Percentiles rank a stretch among this genome's conserved stretches.
phyloP scores from a whole-genome alignment of 805 yeast species.

The Sugiyamaella smithiae region DNA sequence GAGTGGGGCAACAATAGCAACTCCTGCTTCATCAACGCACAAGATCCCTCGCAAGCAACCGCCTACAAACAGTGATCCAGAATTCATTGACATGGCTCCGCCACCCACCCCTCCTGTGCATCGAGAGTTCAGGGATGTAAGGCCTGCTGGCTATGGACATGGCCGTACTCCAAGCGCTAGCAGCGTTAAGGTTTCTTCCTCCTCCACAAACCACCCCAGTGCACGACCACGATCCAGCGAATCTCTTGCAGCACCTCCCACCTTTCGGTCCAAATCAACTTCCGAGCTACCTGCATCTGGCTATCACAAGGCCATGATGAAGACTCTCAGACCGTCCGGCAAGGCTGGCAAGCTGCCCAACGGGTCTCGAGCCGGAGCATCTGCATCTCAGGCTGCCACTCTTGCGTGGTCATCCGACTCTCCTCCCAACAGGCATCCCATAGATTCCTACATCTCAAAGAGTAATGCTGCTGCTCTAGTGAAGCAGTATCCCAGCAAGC shows the following conservation, averaged over 20 bases:
- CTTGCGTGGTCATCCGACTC: constrained; percentile 24
- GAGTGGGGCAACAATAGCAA: neutral
- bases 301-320: constrained; percentile 21
- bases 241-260: constrained; percentile 2
- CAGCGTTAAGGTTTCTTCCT: constrained; percentile 2
- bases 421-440: constrained; percentile 6
- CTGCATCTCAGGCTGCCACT: constrained; percentile 24
- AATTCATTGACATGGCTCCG: constrained; percentile 1
- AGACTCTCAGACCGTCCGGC: constrained; percentile 23
- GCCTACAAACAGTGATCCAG: constrained; percentile 9
- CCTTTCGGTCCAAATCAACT: constrained; percentile 8
- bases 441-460: constrained; percentile 9
- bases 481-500: constrained; percentile 7
- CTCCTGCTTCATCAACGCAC: neutral
- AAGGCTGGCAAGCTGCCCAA: constrained; percentile 18
- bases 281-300: constrained; percentile 11
- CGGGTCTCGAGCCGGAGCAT: constrained; percentile 9
- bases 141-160: neutral
- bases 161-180: constrained; percentile 1
- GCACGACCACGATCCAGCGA: neutral
- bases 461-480: constrained; percentile 14
- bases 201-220: neutral
- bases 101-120: constrained; percentile 11
- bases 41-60: constrained; percentile 7
- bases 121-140: constrained; percentile 5